These are phyloP conservation scores for Euphrasia confusa DNA, from an alignment of 257 asterid genomes.

Conservation along the genomic window DNA sequence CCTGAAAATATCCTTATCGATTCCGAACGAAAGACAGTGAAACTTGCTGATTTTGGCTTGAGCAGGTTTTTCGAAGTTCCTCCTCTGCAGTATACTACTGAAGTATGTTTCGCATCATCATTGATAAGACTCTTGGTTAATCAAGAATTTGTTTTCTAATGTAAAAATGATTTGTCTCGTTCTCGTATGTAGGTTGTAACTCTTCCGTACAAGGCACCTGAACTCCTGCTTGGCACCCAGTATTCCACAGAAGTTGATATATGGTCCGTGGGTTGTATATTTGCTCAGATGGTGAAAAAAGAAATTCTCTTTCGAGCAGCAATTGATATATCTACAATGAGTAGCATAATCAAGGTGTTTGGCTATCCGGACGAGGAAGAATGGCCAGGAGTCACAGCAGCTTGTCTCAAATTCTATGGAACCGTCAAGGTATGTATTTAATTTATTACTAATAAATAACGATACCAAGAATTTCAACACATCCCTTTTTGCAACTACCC, in stretches of 20 bases:
- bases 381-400: not conserved
- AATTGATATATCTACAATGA: not conserved
- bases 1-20: constrained; percentile 20
- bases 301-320: not conserved
- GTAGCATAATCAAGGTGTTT: constrained; percentile 3
- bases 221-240: constrained; percentile 3
- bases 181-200: constrained; percentile 14
- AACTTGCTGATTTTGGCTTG: constrained; percentile 15
- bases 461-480: not conserved
- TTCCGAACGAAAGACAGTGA: not conserved
- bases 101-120: constrained; percentile 17
- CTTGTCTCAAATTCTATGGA: not conserved
- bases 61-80: constrained; percentile 15
- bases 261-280: constrained; percentile 20
- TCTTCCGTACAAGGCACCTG: constrained; percentile 13
- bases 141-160: not conserved
- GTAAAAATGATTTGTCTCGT: not conserved
- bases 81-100: not conserved
- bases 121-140: not conserved
- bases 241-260: constrained; percentile 14
- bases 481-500: not conserved
- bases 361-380: constrained; percentile 13
- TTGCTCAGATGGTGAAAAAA: constrained; percentile 18
- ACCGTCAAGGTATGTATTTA: not conserved
- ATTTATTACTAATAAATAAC: too few species aligned